Evolutionary conservation across 768 basidiomycete species (phyloP).

Genomic region (Stropharia rugosoannulata): DNA sequence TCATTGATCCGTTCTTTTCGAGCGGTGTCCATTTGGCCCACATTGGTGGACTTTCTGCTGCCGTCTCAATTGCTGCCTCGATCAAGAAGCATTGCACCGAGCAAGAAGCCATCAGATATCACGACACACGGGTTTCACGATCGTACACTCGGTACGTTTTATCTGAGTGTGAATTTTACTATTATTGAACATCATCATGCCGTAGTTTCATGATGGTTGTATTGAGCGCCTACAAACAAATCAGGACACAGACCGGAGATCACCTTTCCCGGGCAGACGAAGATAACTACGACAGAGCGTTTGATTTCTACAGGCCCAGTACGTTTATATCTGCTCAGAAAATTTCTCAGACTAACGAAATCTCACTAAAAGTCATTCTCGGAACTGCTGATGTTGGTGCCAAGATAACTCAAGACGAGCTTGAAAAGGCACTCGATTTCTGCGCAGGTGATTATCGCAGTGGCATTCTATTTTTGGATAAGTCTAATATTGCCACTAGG

Average conservation of each 20-base stretch:
- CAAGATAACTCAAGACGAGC: not conserved
- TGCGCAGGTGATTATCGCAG: not conserved
- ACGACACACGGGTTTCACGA: constrained; percentile 32
- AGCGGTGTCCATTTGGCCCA: constrained; percentile 43
- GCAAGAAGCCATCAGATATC: constrained; percentile 32
- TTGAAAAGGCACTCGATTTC: not conserved
- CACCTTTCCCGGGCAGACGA: constrained; percentile 40
- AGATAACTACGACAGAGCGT: constrained; percentile 50
- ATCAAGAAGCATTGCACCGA: constrained; percentile 26
- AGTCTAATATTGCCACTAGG: not conserved
- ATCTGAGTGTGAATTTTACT: not conserved
- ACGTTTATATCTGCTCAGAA: not conserved
- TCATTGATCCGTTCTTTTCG: constrained; percentile 48
- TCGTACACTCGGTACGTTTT: constrained; percentile 31
- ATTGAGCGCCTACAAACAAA: constrained; percentile 52
- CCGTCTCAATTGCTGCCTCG: constrained; percentile 35
- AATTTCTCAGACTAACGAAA: not conserved
- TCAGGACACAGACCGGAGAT: constrained; percentile 34
- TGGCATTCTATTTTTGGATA: no score
- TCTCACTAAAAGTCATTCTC: not conserved
- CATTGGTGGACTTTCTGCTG: constrained; percentile 38
- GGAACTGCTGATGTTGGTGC: constrained; percentile 1
- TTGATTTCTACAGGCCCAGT: constrained; percentile 25
- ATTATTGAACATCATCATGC: constrained; percentile 14
- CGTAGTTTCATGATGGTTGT: constrained; percentile 49